Conservation (phyloP, 1,284 basidiomycete genomes). For the Pseudozyma sp. region DNA sequence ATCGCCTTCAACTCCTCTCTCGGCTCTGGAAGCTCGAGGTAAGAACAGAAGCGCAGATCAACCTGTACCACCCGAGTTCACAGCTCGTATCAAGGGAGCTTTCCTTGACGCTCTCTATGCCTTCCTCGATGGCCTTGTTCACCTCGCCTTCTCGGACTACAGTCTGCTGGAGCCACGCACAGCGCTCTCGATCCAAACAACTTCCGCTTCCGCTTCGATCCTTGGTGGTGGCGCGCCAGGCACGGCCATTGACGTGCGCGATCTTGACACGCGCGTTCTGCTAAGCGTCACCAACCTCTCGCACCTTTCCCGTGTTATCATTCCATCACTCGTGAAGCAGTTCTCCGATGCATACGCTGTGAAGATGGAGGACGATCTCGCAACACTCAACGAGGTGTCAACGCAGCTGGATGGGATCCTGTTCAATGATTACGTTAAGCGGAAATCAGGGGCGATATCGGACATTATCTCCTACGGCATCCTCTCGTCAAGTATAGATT, state of each 20-base stretch:
- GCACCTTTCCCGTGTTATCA: slow-evolving; percentile 77
- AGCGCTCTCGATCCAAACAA: slow-evolving; percentile 44
- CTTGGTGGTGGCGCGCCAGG: slow-evolving; percentile 3
- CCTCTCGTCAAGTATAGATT: slow-evolving; percentile 83
- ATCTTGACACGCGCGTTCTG: slow-evolving; percentile 81
- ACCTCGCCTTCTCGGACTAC: slow-evolving; percentile 76
- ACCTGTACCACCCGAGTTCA: slow-evolving; percentile 53
- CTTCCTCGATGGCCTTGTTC: slow-evolving; percentile 88
- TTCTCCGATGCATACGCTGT: slow-evolving; percentile 82
- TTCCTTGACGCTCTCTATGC: slow-evolving; percentile 90
- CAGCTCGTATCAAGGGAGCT: slow-evolving; percentile 80
- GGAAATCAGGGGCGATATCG: slow-evolving; percentile 78
- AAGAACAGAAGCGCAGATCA: slow-evolving; percentile 21
- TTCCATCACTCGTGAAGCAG: slow-evolving; percentile 84
- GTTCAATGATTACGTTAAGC: slow-evolving; percentile 86
- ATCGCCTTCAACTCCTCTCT: slow-evolving; percentile 11
- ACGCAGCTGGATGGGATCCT: slow-evolving; percentile 85
- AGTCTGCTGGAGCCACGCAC: slow-evolving; percentile 56
- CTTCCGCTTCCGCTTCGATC: slow-evolving; percentile 18
- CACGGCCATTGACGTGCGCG: slow-evolving; percentile 64
- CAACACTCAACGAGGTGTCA: slow-evolving; percentile 83
- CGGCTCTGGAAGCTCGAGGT: slow-evolving; percentile 27
- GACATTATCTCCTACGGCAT: slow-evolving; percentile 82
- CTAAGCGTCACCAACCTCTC: slow-evolving; percentile 90
- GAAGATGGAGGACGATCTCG: slow-evolving; percentile 80